Evolutionary conservation across 257 asterid species (phyloP).

Genomic region (Mentha longifolia): DNA sequence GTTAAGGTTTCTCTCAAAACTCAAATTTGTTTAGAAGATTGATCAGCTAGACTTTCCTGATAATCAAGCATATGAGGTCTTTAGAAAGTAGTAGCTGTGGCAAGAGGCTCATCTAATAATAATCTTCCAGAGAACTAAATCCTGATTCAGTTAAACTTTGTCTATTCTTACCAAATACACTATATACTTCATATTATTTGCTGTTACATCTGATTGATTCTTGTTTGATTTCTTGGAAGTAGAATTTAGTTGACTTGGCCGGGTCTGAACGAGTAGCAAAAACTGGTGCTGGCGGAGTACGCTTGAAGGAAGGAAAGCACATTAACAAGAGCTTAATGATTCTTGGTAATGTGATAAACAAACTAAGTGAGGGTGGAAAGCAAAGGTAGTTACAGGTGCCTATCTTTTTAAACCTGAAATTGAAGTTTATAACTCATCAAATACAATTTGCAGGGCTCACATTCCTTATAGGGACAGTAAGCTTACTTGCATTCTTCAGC

Average conservation of each 20-base stretch:
- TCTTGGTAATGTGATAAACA: slow-evolving; percentile 97
- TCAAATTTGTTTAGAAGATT: neutral
- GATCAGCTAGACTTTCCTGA: neutral
- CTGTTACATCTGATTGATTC: slow-evolving; percentile 7
- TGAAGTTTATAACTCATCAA: slow-evolving; percentile 32
- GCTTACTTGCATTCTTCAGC: slow-evolving; percentile 98
- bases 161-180: neutral
- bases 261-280: slow-evolving; percentile 98
- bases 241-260: slow-evolving; percentile 97
- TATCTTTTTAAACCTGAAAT: neutral
- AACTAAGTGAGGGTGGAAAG: slow-evolving; percentile 91
- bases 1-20: neutral
- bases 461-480: slow-evolving; percentile 99
- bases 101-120: neutral
- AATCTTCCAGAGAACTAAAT: neutral
- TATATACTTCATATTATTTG: neutral
- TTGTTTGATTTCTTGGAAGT: slow-evolving; percentile 34
- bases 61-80: neutral
- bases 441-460: slow-evolving; percentile 68
- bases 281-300: slow-evolving; percentile 99
- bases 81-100: neutral
- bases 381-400: slow-evolving; percentile 64
- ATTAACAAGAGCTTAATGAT: slow-evolving; percentile 96
- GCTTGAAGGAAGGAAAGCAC: slow-evolving; percentile 97
- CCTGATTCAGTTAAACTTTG: neutral